Base-by-base conservation (phyloP, 106 monocot genomes). In the Dendrobium officinale region DNA sequence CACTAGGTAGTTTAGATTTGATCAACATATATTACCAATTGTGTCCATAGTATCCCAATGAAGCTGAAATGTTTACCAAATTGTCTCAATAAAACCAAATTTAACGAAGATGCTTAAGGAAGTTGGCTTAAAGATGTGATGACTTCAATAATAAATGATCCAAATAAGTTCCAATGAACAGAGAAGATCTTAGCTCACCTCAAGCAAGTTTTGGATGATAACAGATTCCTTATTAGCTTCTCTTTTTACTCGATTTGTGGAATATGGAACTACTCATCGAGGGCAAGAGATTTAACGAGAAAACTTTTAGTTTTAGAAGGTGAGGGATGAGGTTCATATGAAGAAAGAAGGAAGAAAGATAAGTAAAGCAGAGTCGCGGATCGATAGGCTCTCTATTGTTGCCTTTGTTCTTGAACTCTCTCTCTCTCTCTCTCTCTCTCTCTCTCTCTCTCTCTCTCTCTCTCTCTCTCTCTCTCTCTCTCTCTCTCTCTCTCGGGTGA, bases 191-290 rank as follows among this genome's bases (percentile, higher is more conserved):
- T 43, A 76, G 55, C 87, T 79, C 37, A 92, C 92, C 92, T 89
- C 73, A 92, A 75, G 26, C 92, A 89, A 27, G 92, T 89, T 2
- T 89, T 89, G 24, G 92, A 92, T 11, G 89, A 92, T 78, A 92
- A 92, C 77, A 89, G 92, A 84, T 92, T 92, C 89, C 89, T 92
- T 82, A 78, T 79, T 70, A 49, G 59, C 75, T 17, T 26, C 48
- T 48, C 48, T 22, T 7, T 41, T 41, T 76, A 13, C 2, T 10
- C 48, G 24, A 49, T 49, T 29, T 66, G 55, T 43, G 70, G 78
- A 74, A 75, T 79, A 82, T 48, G 48, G 44, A 48, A 48, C 41
- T 11, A 20, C 74, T 26, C 20, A 22, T 19, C 20, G 26, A 22
- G 10, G 24, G 27, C 20, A 7, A 48, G 7, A 17, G 3, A 9